A percentile compares a stretch with the other conserved stretches of the same genome.
phyloP scores from a whole-genome alignment of 176 grass and related monocot species.

The Thinopyrum elongatum region DNA sequence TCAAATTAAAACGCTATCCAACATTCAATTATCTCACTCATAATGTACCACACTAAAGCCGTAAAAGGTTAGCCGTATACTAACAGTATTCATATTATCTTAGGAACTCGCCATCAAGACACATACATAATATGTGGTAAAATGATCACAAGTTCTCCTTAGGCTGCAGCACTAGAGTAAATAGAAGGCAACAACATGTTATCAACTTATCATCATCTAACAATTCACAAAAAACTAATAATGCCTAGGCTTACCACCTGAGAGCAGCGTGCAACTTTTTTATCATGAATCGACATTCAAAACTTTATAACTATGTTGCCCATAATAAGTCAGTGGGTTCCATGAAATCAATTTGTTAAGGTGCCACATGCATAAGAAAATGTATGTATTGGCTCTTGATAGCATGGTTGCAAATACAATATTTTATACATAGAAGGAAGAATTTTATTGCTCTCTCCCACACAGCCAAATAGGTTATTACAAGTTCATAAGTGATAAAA shows the following conservation, averaged over 20 bases:
- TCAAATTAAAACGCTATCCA: not conserved
- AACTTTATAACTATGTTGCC: not conserved
- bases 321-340: not conserved
- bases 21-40: not conserved
- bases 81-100: not conserved
- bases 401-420: not conserved
- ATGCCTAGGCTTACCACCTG: not conserved
- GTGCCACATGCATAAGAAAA: not conserved
- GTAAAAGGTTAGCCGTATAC: not conserved
- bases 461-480: not conserved
- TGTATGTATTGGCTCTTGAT: not conserved
- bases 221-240: too few relatives aligned
- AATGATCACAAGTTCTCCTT: not conserved
- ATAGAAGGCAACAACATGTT: not conserved
- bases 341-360: not conserved
- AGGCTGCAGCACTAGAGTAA: not conserved
- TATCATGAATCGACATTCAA: not conserved
- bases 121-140: not conserved
- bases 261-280: not conserved
- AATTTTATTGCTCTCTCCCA: not conserved
- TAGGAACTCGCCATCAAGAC: not conserved
- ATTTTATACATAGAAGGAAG: not conserved
- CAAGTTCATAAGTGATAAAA: not conserved
- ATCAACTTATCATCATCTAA: not conserved
- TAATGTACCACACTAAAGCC: not conserved